phyloP scores from a whole-genome alignment of 257 asterid genomes.

The Orobanche coerulescens region DNA sequence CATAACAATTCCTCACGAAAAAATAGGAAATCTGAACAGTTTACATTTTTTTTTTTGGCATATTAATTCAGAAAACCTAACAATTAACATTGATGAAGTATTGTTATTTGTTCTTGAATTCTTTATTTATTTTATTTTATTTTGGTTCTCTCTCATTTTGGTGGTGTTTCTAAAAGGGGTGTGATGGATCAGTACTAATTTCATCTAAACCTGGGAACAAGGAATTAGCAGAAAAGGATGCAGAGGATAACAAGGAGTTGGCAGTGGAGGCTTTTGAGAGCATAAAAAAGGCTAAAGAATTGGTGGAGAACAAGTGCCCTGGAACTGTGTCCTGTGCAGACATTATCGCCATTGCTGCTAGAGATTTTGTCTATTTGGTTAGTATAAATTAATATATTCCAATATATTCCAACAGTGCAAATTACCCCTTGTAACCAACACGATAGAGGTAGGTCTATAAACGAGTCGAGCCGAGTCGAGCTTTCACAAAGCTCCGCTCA shows the following conservation, averaged over 20 bases:
- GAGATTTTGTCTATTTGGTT: slow-evolving; percentile 90
- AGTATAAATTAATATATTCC: slow-evolving; percentile 23
- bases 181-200: slow-evolving; percentile 75
- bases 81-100: too few species aligned
- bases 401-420: too few species aligned
- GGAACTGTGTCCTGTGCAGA: slow-evolving; percentile 92
- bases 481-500: too few species aligned
- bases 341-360: slow-evolving; percentile 82
- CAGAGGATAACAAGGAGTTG: slow-evolving; percentile 75
- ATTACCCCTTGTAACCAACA: neutral
- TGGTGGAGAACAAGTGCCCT: slow-evolving; percentile 87
- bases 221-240: slow-evolving; percentile 69
- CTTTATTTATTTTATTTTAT: neutral
- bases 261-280: slow-evolving; percentile 68
- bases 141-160: too few species aligned
- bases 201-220: slow-evolving; percentile 55
- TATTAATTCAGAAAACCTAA: too few species aligned
- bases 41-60: too few species aligned
- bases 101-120: too few species aligned
- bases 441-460: too few species aligned
- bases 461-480: too few species aligned
- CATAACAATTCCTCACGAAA: too few species aligned
- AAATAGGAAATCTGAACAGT: too few species aligned
- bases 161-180: slow-evolving; percentile 71
- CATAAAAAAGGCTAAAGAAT: slow-evolving; percentile 53